These are phyloP conservation scores for Jaminaea rosea DNA, from an alignment of 1,284 basidiomycete genomes.

Conservation along the genomic window DNA sequence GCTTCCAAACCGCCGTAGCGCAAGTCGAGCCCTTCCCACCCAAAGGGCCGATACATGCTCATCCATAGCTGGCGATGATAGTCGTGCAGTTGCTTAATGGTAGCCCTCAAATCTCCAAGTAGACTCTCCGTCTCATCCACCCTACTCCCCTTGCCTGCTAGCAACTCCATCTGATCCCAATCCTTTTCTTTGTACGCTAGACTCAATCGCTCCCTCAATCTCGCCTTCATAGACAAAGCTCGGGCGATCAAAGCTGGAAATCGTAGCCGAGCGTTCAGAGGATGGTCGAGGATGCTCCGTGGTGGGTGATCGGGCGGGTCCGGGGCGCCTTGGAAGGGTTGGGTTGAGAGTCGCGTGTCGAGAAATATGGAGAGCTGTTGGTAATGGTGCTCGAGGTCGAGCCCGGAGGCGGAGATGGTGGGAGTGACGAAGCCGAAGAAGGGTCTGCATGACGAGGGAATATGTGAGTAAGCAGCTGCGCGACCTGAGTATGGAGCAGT, in stretches of 20 bases:
- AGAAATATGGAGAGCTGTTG: constrained; percentile 6
- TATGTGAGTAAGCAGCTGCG: too few species aligned
- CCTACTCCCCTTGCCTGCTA: too few species aligned
- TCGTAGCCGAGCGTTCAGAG: constrained; percentile 28
- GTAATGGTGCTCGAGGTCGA: constrained; percentile 27
- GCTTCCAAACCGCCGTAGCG: constrained; percentile 46
- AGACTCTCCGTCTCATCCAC: not conserved
- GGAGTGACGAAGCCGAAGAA: constrained; percentile 27
- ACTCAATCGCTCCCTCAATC: constrained; percentile 21
- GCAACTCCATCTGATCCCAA: constrained; percentile 18
- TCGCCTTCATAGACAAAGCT: constrained; percentile 23
- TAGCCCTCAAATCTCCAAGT: constrained; percentile 4
- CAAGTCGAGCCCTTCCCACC: constrained; percentile 47
- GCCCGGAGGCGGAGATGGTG: constrained; percentile 15
- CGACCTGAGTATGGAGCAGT: too few species aligned
- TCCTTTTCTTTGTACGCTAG: constrained; percentile 21
- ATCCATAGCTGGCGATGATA: constrained; percentile 46
- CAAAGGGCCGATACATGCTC: constrained; percentile 42
- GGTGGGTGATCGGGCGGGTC: not conserved
- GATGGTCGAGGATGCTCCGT: constrained; percentile 13
- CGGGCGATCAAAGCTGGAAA: constrained; percentile 21
- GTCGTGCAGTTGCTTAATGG: constrained; percentile 32
- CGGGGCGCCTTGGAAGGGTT: not conserved
- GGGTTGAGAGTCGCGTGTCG: not conserved
- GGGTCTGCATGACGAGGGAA: too few species aligned